Evolutionary conservation across 352 stramenopile genomes (phyloP).

Genomic region (Phytophthora idaei): DNA sequence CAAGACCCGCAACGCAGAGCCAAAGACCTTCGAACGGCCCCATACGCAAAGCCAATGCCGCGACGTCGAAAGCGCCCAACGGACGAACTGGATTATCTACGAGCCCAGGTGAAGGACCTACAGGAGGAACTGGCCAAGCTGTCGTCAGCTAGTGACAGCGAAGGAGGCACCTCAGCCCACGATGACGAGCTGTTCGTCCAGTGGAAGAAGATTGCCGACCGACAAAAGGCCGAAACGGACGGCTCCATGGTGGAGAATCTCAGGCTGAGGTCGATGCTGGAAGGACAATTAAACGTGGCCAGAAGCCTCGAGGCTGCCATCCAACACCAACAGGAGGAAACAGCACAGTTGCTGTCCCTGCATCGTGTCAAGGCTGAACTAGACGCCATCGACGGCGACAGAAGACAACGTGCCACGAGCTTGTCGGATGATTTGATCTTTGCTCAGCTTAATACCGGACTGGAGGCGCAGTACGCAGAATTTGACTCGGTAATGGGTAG

Average conservation of each 20-base stretch:
- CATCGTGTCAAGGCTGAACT: constrained; percentile 11
- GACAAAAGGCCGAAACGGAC: constrained; percentile 30
- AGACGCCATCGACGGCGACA: constrained; percentile 5
- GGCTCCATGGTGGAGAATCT: constrained; percentile 30
- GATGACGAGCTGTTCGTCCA: constrained; percentile 30
- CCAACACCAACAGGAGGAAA: constrained; percentile 28
- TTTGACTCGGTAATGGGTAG: constrained; percentile 20
- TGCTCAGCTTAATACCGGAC: constrained; percentile 20
- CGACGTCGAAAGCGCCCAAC: constrained; percentile 34
- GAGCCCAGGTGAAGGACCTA: constrained; percentile 24
- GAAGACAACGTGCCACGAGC: constrained; percentile 9
- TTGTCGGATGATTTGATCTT: constrained; percentile 30
- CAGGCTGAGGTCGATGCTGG: constrained; percentile 35
- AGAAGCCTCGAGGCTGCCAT: constrained; percentile 34
- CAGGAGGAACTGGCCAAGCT: constrained; percentile 34
- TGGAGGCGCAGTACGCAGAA: constrained; percentile 30
- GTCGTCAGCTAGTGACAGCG: constrained; percentile 1
- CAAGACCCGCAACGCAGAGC: constrained; percentile 4
- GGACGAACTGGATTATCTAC: constrained; percentile 43
- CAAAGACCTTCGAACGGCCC: constrained; percentile 18
- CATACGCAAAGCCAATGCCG: constrained; percentile 20
- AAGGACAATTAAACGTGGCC: constrained; percentile 35
- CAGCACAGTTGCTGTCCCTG: constrained; percentile 16
- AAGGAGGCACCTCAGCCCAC: not conserved
- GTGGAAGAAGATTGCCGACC: constrained; percentile 31